These are phyloP conservation scores for Gossypium australe DNA, from an alignment of 345 rosid genomes.

Conservation along the genomic window DNA sequence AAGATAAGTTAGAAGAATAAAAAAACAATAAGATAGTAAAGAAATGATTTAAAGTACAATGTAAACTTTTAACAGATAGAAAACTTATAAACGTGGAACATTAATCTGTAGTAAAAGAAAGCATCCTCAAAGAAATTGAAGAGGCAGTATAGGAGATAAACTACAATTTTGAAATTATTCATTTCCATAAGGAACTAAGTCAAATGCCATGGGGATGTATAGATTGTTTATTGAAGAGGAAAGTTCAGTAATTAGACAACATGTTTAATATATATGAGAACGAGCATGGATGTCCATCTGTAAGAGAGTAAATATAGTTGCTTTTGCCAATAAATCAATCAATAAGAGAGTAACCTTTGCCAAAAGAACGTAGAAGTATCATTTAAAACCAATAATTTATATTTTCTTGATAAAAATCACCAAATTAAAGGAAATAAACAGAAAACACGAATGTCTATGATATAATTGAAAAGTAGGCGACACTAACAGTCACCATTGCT, in stretches of 20 bases:
- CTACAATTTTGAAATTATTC: background rate
- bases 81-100: background rate
- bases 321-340: background rate
- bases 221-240: background rate
- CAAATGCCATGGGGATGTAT: background rate
- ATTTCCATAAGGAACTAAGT: background rate
- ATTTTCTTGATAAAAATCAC: background rate
- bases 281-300: background rate
- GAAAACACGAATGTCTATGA: background rate
- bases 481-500: background rate
- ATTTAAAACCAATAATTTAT: background rate
- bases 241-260: slow-evolving; percentile 1
- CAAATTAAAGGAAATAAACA: background rate
- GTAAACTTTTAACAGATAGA: background rate
- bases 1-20: slow-evolving; percentile 5
- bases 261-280: background rate
- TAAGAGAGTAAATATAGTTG: background rate
- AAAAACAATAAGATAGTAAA: background rate
- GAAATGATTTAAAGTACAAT: background rate
- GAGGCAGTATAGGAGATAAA: background rate
- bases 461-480: background rate
- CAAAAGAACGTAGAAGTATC: background rate
- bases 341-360: background rate
- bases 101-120: background rate
- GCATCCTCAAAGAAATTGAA: background rate